These are phyloP conservation scores for Lolium multiflorum DNA, from an alignment of 176 grass and related monocot genomes.

Conservation along the genomic window DNA sequence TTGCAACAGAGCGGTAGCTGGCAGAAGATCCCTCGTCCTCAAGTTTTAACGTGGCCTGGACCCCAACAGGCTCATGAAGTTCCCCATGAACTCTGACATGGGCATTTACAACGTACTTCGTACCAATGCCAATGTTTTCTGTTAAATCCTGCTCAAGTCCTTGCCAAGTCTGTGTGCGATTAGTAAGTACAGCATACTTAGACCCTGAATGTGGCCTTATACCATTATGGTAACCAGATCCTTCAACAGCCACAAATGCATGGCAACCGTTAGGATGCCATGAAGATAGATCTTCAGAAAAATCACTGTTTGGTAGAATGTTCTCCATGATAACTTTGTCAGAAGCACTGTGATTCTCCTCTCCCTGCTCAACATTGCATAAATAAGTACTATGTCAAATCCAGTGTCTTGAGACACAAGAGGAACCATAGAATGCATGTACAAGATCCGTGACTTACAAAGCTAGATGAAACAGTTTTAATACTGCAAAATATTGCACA, in stretches of 20 bases:
- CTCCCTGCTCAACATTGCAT: constrained; percentile 51
- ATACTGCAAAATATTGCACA: constrained; percentile 1
- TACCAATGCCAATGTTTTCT: constrained; percentile 59
- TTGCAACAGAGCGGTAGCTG: constrained; percentile 64
- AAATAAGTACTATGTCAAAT: neutral
- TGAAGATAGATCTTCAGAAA: constrained; percentile 70
- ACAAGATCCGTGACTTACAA: neutral
- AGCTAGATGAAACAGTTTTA: constrained; percentile 16
- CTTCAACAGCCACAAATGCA: constrained; percentile 72
- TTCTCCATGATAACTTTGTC: constrained; percentile 67
- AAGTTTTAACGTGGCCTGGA: constrained; percentile 78
- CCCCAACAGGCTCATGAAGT: constrained; percentile 52
- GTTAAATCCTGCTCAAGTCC: constrained; percentile 91
- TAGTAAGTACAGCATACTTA: constrained; percentile 80
- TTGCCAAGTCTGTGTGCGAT: constrained; percentile 82
- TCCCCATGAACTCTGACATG: constrained; percentile 77
- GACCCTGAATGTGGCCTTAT: constrained; percentile 75
- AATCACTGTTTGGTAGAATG: constrained; percentile 80
- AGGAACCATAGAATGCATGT: neutral
- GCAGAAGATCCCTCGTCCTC: constrained; percentile 62
- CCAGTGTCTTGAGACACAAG: neutral
- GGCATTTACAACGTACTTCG: constrained; percentile 63
- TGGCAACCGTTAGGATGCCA: constrained; percentile 83
- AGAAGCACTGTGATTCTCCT: constrained; percentile 26
- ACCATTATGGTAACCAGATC: constrained; percentile 66